These are phyloP conservation scores for Neurospora tetrasperma DNA, from an alignment of 495 filamentous ascomycete genomes.

Conservation along the genomic window DNA sequence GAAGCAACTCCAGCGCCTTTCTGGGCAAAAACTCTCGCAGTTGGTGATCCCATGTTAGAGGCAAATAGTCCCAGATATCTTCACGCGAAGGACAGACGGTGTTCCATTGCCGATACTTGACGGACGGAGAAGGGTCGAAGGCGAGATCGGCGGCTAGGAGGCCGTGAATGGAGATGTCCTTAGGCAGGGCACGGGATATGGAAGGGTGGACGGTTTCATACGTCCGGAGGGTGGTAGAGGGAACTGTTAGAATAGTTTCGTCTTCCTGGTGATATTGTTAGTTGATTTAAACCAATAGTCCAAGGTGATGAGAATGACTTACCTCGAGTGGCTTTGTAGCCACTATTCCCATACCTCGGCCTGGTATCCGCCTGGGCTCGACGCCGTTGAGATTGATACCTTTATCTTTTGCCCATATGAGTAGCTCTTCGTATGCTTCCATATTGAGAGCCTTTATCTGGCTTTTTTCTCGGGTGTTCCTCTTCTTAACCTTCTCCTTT, in stretches of 20 bases:
- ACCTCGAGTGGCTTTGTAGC: constrained; percentile 57
- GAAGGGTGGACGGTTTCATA: constrained; percentile 45
- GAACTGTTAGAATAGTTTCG: constrained; percentile 52
- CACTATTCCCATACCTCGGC: constrained; percentile 64
- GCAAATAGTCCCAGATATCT: constrained; percentile 54
- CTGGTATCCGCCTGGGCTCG: constrained; percentile 45
- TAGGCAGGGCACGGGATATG: constrained; percentile 34
- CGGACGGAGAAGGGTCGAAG: constrained; percentile 28
- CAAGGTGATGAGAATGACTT: neutral
- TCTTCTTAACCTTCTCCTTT: neutral
- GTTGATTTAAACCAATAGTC: neutral
- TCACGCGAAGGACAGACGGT: constrained; percentile 53
- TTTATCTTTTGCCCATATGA: constrained; percentile 49
- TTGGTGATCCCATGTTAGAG: constrained; percentile 52
- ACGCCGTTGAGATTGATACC: constrained; percentile 53
- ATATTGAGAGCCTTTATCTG: constrained; percentile 6
- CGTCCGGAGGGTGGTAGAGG: constrained; percentile 52
- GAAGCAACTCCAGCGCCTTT: constrained; percentile 39
- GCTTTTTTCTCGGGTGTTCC: neutral
- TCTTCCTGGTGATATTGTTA: constrained; percentile 29
- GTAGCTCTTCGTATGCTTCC: constrained; percentile 39
- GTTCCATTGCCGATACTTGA: constrained; percentile 45
- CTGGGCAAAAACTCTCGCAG: constrained; percentile 40
- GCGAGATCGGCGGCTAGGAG: constrained; percentile 62
- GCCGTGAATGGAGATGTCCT: constrained; percentile 53